Base-by-base conservation (phyloP, 169 alveolate genomes). In the Prorocentrum cordatum region DNA sequence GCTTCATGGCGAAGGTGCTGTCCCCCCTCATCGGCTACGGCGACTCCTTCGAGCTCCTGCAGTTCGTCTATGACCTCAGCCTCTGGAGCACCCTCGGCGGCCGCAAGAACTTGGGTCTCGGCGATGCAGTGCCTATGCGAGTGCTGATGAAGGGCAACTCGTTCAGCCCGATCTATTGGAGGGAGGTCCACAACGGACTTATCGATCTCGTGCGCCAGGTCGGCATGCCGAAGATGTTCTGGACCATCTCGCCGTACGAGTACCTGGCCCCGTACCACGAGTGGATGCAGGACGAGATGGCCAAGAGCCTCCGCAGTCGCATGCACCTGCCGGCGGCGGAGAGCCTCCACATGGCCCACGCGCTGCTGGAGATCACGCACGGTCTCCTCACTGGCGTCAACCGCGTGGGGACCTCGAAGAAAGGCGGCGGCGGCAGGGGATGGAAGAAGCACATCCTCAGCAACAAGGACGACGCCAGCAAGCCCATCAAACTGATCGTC, bases 1-100 rank as follows among this genome's bases (percentile, higher is more conserved):
- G 83, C 66, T 71, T 71, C 45, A 24, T 71, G 3, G 42, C 67
- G 32, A 71, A 71, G 33, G 64, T 71, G 42, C 35, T 71, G 27
- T 42, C 66, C n/a, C 83, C 83, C 20, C 47, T 71, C 31, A 71
- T 45, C 83, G 83, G 83, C 32, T 71, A 42, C 54, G 66, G 83
- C 47, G 36, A 64, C 14, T 64, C 39, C 83, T 71, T 42, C 66
- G 31, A 71, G 10, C 42, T 71, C 33, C 47, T 71, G 29, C 83
- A 71, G n/a, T 71, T 71, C 16, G 83, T 71, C 27, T 70, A 38
- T 27, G 82, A 70, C 82, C 42, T 70, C 24, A 38, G 64, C 62
- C n/a, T 70, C 62, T 70, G 82, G 82, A 70, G 22, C 50, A 36
- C 61, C 26, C n/a, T 68, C 18, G 80, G 80, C 27, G 29, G 66